Evolutionary conservation across 129 eudicot genomes (phyloP).

Genomic region (Flaveria bidentis): DNA sequence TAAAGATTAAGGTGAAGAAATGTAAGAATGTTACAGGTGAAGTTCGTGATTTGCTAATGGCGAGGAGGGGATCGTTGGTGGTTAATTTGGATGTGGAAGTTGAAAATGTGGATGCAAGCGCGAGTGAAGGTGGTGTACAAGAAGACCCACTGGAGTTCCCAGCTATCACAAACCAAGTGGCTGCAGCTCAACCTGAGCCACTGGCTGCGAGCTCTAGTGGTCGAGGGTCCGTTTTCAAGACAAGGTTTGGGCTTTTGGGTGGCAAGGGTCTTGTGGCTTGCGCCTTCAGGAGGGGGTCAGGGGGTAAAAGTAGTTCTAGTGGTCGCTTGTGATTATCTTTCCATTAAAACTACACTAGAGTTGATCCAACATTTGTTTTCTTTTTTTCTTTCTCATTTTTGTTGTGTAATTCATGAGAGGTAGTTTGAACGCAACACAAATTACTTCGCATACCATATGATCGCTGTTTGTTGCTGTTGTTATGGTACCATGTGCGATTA

Average conservation of each 20-base stretch:
- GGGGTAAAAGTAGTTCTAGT: slow-evolving; percentile 47
- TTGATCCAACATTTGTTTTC: slow-evolving; percentile 1
- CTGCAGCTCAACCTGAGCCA: slow-evolving; percentile 36
- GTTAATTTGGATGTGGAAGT: slow-evolving; percentile 78
- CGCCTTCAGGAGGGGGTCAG: slow-evolving; percentile 66
- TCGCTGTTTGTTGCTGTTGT: background rate
- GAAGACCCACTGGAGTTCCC: slow-evolving; percentile 59
- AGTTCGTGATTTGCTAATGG: slow-evolving; percentile 68
- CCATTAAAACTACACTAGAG: slow-evolving; percentile 22
- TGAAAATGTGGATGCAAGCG: slow-evolving; percentile 58
- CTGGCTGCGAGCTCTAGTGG: slow-evolving; percentile 44
- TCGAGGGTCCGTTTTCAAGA: slow-evolving; percentile 46
- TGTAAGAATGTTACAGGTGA: slow-evolving; percentile 76
- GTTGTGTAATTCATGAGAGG: slow-evolving; percentile 24
- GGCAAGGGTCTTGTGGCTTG: slow-evolving; percentile 65
- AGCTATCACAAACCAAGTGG: slow-evolving; percentile 29
- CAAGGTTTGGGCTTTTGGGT: slow-evolving; percentile 62
- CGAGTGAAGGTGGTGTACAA: slow-evolving; percentile 59
- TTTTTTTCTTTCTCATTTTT: background rate
- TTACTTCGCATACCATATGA: slow-evolving; percentile 18
- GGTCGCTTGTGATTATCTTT: slow-evolving; percentile 25
- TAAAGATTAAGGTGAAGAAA: slow-evolving; percentile 55
- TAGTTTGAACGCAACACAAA: slow-evolving; percentile 1
- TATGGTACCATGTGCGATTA: background rate
- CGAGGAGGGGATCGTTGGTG: slow-evolving; percentile 56